Conservation (phyloP, 331 rosid species). For the Acacia concinna region DNA sequence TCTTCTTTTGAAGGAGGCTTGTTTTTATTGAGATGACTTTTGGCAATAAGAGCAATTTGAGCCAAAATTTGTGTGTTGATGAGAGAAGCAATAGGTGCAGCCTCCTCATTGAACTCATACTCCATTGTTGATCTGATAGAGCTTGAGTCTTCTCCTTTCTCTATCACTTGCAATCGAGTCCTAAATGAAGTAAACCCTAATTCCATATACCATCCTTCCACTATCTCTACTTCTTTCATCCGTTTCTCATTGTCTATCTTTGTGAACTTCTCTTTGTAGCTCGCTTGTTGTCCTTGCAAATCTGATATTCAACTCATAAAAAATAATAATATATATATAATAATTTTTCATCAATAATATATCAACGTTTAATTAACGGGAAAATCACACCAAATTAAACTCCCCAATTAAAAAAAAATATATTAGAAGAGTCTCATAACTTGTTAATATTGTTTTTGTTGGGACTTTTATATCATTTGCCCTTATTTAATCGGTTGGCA, state of each 20-base stretch:
- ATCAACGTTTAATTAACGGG: too few relatives aligned
- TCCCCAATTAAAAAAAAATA: too few relatives aligned
- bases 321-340: too few relatives aligned
- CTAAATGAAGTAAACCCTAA: slow-evolving; percentile 53
- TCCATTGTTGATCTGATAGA: slow-evolving; percentile 48
- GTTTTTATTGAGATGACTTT: slow-evolving; percentile 31
- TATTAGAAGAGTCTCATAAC: too few relatives aligned
- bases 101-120: slow-evolving; percentile 63
- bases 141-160: slow-evolving; percentile 43
- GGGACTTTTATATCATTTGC: too few relatives aligned
- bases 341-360: not conserved
- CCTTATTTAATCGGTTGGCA: not conserved
- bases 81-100: slow-evolving; percentile 51
- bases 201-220: slow-evolving; percentile 69
- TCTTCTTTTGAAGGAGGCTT: slow-evolving; percentile 5
- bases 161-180: slow-evolving; percentile 45
- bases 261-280: slow-evolving; percentile 57
- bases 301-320: slow-evolving; percentile 17
- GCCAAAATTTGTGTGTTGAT: slow-evolving; percentile 26
- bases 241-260: slow-evolving; percentile 54
- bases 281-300: slow-evolving; percentile 22
- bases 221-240: slow-evolving; percentile 52
- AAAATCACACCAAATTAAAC: too few relatives aligned
- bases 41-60: slow-evolving; percentile 27
- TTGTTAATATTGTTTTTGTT: too few relatives aligned